Base-by-base conservation (phyloP, 2,329 filamentous ascomycete genomes). In the Blumeria graminis region DNA sequence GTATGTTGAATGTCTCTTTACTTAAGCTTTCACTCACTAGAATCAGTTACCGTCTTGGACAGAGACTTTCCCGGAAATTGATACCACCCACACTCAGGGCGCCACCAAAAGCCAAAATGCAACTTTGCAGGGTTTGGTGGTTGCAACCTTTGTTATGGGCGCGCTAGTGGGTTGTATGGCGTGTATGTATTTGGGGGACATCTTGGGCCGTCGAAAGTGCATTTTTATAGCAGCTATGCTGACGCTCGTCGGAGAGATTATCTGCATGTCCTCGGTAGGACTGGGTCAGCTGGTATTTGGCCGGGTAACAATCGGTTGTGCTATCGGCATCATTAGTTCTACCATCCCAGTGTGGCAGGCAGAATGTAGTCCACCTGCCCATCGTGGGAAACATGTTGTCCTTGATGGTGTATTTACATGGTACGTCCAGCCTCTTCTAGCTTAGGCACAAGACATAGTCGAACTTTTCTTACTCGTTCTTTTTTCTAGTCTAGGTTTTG, bases 271-370 rank as follows among this genome's bases (percentile, higher is more conserved):
- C 10, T 35, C 48, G 34, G 34, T 10, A 33, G 14, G 28, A 3
- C 34, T 76, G 22, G 69, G 70, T n/a, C 75, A 80, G 63, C 74
- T 80, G 61, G 77, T 80, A 50, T 68, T 75, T 41, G 73, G 73
- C 7, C 68, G 74, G 55, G 69, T 70, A 39, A 67, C 75, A 18
- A 72, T 74, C 1, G 75, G 73, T 18, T 66, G 76, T 56, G 73
- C 74, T 6, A 75, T 74, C 58, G 74, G 74, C 34, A 72, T 73
- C 60, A 73, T 74, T 60, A 74, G 71, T 0, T 71, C 70, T 1
- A 71, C 71, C 0, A 69, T 71, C 4, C 71, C 71, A 1, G 66
- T 92, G 85, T 56, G 84, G 84, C 55, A 80, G 78, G 65, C 86
- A 84, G 59, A 81, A 57, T 66, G 64, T 55, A 61, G 59, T 58